These are phyloP conservation scores for Xylariaceae sp. DNA, from an alignment of 2,329 filamentous ascomycete species.

Conservation along the genomic window DNA sequence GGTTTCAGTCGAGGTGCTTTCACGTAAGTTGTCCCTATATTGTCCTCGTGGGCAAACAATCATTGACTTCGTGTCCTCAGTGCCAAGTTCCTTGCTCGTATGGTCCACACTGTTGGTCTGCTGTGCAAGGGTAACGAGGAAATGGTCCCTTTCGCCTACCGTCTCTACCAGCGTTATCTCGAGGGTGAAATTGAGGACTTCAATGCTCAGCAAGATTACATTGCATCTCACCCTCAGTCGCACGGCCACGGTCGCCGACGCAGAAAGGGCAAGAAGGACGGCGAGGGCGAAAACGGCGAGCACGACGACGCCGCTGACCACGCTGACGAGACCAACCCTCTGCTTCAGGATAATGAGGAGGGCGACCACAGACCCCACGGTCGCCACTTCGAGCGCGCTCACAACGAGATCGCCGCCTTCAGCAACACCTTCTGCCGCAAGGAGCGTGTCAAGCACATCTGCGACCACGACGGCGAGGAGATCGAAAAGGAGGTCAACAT, in stretches of 20 bases:
- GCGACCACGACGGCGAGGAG: neutral
- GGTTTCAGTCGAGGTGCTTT: slow-evolving; percentile 50
- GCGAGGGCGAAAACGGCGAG: neutral
- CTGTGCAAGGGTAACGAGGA: slow-evolving; percentile 49
- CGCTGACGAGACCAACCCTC: slow-evolving; percentile 9
- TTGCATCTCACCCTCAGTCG: neutral
- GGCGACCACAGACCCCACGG: slow-evolving; percentile 22
- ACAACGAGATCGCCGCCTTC: slow-evolving; percentile 41
- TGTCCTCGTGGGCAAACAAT: neutral
- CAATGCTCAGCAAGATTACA: slow-evolving; percentile 19
- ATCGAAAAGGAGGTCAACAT: slow-evolving; percentile 26
- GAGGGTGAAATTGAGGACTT: slow-evolving; percentile 36
- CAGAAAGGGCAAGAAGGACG: neutral
- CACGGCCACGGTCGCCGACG: neutral
- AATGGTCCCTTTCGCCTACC: slow-evolving; percentile 47
- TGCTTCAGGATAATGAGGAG: slow-evolving; percentile 15
- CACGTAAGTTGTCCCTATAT: slow-evolving; percentile 28
- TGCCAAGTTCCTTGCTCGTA: slow-evolving; percentile 48
- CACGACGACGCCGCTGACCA: neutral
- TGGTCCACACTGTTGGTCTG: slow-evolving; percentile 45
- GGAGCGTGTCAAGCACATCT: slow-evolving; percentile 21
- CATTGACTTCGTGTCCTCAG: slow-evolving; percentile 1
- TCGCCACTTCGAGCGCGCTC: slow-evolving; percentile 31
- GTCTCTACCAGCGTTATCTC: slow-evolving; percentile 39
- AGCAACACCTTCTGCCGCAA: slow-evolving; percentile 45